A percentile compares a stretch with the other conserved stretches of the same genome.
Conservation (phyloP, 163 green algal species). For the Scenedesmus sp. region DNA sequence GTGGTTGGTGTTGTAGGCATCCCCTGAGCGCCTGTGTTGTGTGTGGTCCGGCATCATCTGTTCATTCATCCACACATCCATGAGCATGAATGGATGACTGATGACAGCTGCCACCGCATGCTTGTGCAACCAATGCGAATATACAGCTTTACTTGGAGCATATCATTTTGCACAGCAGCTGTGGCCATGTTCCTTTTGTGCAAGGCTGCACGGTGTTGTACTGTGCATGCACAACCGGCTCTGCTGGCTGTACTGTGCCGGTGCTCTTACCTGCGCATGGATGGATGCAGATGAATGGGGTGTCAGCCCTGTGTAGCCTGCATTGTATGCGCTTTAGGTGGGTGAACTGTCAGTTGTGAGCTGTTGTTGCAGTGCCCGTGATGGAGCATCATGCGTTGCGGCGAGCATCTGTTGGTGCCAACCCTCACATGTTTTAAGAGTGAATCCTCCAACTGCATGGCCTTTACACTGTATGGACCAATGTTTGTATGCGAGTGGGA, state of each 20-base stretch:
- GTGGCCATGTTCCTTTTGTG: not conserved
- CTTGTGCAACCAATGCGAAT: not conserved
- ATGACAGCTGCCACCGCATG: not conserved
- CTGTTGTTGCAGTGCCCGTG: not conserved
- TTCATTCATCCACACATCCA: not conserved
- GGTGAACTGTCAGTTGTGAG: not conserved
- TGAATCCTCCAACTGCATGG: not conserved
- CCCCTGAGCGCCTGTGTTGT: not conserved
- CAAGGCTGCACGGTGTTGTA: not conserved
- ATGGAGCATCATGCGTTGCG: not conserved
- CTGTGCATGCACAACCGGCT: not conserved
- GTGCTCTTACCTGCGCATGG: not conserved
- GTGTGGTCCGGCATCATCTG: not conserved
- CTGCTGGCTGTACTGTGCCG: not conserved
- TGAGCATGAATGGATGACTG: not conserved
- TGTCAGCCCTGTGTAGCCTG: conserved; percentile 11
- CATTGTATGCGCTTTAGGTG: not conserved
- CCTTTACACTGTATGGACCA: not conserved
- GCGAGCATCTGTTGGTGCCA: not conserved
- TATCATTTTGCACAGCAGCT: not conserved
- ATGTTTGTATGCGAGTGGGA: not conserved
- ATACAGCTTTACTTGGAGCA: not conserved
- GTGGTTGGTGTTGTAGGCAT: not conserved
- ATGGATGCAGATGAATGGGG: not conserved
- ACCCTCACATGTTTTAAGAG: not conserved